Percentiles rank a stretch among this genome's conserved stretches.
These are phyloP conservation scores for Escallonia herrerae DNA, from an alignment of 129 eudicot genomes.

Conservation along the genomic window DNA sequence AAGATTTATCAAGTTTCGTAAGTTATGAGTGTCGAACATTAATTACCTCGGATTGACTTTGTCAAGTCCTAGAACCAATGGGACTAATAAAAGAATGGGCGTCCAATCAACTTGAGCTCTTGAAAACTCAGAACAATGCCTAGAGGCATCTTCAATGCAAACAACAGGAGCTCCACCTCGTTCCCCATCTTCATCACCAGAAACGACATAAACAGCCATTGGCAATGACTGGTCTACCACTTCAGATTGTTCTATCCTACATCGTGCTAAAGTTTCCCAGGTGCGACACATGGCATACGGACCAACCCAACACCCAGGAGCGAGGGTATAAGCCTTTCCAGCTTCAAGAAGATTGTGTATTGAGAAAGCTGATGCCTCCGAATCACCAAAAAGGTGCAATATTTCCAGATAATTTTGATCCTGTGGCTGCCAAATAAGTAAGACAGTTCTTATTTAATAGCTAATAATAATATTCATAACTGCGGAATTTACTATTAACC, in stretches of 20 bases:
- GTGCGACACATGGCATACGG: conserved; percentile 98
- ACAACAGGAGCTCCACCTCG: conserved; percentile 99
- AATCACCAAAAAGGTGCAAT: conserved; percentile 80
- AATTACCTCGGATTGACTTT: conserved; percentile 86
- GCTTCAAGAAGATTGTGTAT: conserved; percentile 78
- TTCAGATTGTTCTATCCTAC: conserved; percentile 29
- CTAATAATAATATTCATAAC: not conserved
- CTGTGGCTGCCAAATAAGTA: conserved; percentile 47
- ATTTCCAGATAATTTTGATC: conserved; percentile 61
- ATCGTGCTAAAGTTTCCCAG: conserved; percentile 74
- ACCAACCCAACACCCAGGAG: conserved; percentile 98
- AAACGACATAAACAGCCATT: conserved; percentile 75
- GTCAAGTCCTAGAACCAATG: conserved; percentile 95
- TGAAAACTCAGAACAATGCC: conserved; percentile 45
- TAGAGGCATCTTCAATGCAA: conserved; percentile 70
- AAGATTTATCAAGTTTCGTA: too few relatives aligned
- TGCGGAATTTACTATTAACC: not conserved
- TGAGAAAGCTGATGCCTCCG: conserved; percentile 65
- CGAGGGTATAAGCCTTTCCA: conserved; percentile 74
- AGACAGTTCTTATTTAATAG: conserved; percentile 6
- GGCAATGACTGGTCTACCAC: conserved; percentile 33
- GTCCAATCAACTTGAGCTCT: conserved; percentile 59
- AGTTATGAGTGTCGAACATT: not conserved
- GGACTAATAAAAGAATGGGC: conserved; percentile 77
- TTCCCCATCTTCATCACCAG: conserved; percentile 98